Evolutionary conservation across 2,329 filamentous ascomycete species (phyloP), one percentile per base, ranked within the genome.

Genomic region (Lasiodiplodia hormozganensis): DNA sequence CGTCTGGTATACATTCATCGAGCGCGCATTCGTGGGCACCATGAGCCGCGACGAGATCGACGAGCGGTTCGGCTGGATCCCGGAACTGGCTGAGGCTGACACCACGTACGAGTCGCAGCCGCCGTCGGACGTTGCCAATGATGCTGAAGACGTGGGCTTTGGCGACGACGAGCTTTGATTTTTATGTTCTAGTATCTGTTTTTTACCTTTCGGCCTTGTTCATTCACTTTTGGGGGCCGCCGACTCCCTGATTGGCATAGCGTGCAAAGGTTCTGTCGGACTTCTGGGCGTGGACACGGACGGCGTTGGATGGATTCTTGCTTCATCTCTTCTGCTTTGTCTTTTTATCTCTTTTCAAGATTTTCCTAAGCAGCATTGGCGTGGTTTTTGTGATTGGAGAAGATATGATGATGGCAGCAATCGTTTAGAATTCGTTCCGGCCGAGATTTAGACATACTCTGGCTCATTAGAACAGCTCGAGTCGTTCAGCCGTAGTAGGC

Each of bases 11-110:
- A 88, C 90, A 62, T 97, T 97, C 77, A 82, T 96, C 34, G 80
- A 83, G 69, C 88, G 93, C 68, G 94, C 94, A 0, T 97, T 96
- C 81, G 92, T 97, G 25, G 87, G 89, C 49, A 94, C 90, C 3
- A 81, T 92, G 73, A 85, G 88, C 62, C 82, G 87, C 66, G 85
- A 90, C 62, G 88, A 95, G 51, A 83, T 96, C 18, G 76, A 82
- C 68, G 77, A 85, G 49, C 34, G 77, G 23, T 81, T 73, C 60
- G 71, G 72, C 40, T 58, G 53, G 53, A 36, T 49, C 21, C 53
- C 65, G 8, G 28, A 28, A 18, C 21, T 23, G 12, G 16, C 56
- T 2, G 23, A 14, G 11, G 36, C 31, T 10, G 31, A 40, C 10
- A n/a, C 16, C 28, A 5, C 18, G 34, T 2, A 31, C 12, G 36